A percentile compares a stretch with the other conserved stretches of the same genome.
Evolutionary conservation across 352 stramenopile species (phyloP).

Genomic region (Globisporangium uncinulatum): DNA sequence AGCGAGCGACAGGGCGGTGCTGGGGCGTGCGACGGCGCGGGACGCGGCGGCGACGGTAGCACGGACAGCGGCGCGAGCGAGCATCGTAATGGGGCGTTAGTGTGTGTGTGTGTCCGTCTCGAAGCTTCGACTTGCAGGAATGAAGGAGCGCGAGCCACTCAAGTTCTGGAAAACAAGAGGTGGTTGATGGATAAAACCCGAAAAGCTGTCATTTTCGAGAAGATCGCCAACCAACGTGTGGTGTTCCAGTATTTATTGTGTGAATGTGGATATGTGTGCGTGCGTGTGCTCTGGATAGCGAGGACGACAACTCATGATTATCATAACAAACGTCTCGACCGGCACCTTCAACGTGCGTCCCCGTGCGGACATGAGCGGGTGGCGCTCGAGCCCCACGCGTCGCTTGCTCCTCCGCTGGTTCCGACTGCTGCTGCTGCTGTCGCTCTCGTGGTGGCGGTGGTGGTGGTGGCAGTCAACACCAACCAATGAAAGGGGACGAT

Average conservation of each 20-base stretch:
- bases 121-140: not conserved
- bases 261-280: not conserved
- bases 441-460: too few relatives aligned
- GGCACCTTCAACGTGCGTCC: constrained; percentile 8
- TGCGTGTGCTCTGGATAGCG: constrained; percentile 5
- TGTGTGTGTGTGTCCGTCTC: constrained; percentile 1
- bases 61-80: constrained; percentile 33
- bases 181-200: not conserved
- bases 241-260: not conserved
- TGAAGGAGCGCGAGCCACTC: not conserved
- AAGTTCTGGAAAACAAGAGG: not conserved
- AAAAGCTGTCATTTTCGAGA: not conserved
- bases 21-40: not conserved
- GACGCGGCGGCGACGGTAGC: constrained; percentile 19
- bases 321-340: constrained; percentile 8
- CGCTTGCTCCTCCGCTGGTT: not conserved
- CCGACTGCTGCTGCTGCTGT: not conserved
- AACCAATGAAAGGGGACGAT: constrained; percentile 8
- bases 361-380: not conserved
- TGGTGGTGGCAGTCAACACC: too few relatives aligned
- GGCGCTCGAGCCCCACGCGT: constrained; percentile 1
- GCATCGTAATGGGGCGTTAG: constrained; percentile 16
- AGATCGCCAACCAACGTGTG: too few relatives aligned
- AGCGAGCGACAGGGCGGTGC: constrained; percentile 3
- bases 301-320: constrained; percentile 15